Evolutionary conservation across 2,329 filamentous ascomycete genomes (phyloP), one percentile per base, ranked within the genome.

Genomic region (Trichoderma simmonsii): DNA sequence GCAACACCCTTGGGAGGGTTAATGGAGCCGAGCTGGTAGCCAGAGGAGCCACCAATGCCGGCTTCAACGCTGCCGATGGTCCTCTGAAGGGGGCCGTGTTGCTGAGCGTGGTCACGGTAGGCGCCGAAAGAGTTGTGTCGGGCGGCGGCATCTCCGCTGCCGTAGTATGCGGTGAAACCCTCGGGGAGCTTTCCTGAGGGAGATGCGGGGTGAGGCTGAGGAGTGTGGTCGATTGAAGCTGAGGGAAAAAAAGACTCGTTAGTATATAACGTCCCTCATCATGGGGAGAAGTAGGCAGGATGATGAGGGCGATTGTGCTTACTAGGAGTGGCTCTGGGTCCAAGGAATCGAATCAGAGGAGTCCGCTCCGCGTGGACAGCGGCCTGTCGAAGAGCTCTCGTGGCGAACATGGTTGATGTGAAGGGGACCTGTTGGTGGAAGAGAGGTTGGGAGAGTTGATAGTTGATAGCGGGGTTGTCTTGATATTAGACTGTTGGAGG

Each of bases 71-170:
- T 82, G 75, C 82, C 82, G 74, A 89, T 85, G 61, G 85, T 85
- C 83, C 88, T 89, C 81, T 87, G 87, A 72, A 95, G 87, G 18
- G 92, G 92, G 39, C 92, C 92, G 80, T 94, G 92, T 82, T 93
- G 92, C 82, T 92, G 91, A 73, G 91, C 92, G 80, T 91, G 90
- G 82, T 93, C 88, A 79, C 92, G 91, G 86, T 95, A 95, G 77
- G 87, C 87, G 80, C 91, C 92, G 85, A 95, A 95, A 73, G 87
- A 89, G 75, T 86, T 82, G 83, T 89, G 86, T 39, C 83, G 82
- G 72, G 80, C 62, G 28, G 75, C 56, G 18, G 71, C 71, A 67
- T 66, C 56, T 9, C 64, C 56, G 24, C n/a, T 62, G 60, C 77
- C 77, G 73, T 77, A 78, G 74, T 77, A 80, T 76, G 77, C 79